Evolutionary conservation across 768 basidiomycete genomes (phyloP).

Genomic region (Austroboletus festivus): DNA sequence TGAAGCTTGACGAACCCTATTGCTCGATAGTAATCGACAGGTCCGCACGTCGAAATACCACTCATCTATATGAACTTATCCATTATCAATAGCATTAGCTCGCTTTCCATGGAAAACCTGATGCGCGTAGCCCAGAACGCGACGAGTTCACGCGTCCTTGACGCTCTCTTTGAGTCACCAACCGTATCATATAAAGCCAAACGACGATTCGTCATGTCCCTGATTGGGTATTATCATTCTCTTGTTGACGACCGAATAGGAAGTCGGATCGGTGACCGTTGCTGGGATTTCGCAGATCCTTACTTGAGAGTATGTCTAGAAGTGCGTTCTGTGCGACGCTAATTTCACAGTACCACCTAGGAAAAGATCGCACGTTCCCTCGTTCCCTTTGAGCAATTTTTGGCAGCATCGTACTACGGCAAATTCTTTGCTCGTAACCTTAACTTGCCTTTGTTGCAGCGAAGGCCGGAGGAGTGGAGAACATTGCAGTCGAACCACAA

Average conservation of each 20-base stretch:
- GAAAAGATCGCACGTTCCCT: constrained; percentile 90
- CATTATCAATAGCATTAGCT: constrained; percentile 45
- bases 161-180: constrained; percentile 68
- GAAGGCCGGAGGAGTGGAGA: constrained; percentile 84
- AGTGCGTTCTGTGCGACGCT: neutral
- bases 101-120: constrained; percentile 56
- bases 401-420: constrained; percentile 80
- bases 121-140: constrained; percentile 60
- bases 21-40: constrained; percentile 68
- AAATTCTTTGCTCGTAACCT: constrained; percentile 82
- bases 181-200: constrained; percentile 63
- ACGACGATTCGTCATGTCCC: constrained; percentile 65
- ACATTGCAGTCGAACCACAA: constrained; percentile 53
- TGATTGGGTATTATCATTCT: constrained; percentile 74
- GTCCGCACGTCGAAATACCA: constrained; percentile 36
- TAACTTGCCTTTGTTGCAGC: constrained; percentile 72
- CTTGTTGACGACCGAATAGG: constrained; percentile 91
- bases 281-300: constrained; percentile 88
- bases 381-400: constrained; percentile 61
- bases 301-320: constrained; percentile 71
- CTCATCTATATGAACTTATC: constrained; percentile 6
- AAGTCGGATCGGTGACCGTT: constrained; percentile 85
- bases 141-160: constrained; percentile 75
- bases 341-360: constrained; percentile 36
- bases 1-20: constrained; percentile 64